Evolutionary conservation across 345 rosid genomes (phyloP).

Genomic region (Arabis alpina): DNA sequence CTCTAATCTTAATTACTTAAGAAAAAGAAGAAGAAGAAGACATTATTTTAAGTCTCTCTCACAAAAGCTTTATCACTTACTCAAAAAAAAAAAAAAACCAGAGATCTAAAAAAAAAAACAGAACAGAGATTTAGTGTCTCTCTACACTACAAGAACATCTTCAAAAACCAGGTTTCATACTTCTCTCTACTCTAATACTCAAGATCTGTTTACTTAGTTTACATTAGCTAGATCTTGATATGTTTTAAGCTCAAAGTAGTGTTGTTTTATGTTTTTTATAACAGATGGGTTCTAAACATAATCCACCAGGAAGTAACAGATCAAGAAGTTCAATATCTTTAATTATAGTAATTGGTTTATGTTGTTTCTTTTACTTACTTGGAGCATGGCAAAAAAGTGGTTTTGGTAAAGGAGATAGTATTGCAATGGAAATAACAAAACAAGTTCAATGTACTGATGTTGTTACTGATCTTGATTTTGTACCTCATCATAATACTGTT

Average conservation of each 20-base stretch:
- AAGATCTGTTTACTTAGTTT: constrained; percentile 24
- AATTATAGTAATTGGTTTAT: constrained; percentile 73
- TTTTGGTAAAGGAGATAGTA: constrained; percentile 85
- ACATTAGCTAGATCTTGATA: background rate
- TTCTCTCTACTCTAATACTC: constrained; percentile 1
- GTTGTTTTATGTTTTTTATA: background rate
- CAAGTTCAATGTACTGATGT: constrained; percentile 65
- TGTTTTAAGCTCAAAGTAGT: constrained; percentile 11
- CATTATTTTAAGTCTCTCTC: constrained; percentile 35
- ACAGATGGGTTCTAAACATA: constrained; percentile 67
- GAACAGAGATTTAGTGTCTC: constrained; percentile 6
- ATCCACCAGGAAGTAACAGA: constrained; percentile 51
- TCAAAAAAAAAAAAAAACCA: constrained; percentile 2
- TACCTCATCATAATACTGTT: constrained; percentile 74
- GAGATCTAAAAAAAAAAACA: constrained; percentile 19
- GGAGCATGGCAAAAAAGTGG: constrained; percentile 99
- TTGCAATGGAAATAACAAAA: constrained; percentile 69
- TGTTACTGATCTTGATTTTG: constrained; percentile 65
- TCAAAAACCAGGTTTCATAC: constrained; percentile 21
- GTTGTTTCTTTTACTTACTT: constrained; percentile 86
- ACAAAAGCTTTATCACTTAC: constrained; percentile 29
- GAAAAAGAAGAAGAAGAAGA: too few relatives aligned
- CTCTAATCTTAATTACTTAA: constrained; percentile 29
- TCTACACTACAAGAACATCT: constrained; percentile 25
- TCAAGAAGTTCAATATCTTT: constrained; percentile 65